Conservation (phyloP, 106 monocot species). For the Xerophyta viscosa region DNA sequence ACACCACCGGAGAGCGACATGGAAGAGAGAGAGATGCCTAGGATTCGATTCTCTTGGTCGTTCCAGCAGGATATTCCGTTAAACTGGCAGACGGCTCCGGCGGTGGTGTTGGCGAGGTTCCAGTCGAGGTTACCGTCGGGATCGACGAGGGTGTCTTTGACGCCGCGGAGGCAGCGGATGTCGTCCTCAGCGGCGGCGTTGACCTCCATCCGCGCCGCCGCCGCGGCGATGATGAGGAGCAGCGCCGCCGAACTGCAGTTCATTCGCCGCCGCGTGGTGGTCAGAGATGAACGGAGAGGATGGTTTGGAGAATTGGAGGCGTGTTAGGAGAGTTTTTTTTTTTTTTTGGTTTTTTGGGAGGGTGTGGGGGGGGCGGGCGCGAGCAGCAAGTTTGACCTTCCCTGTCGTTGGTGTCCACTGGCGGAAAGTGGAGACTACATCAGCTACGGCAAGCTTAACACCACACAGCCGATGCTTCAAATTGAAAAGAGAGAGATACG, state of each 20-base stretch:
- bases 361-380: no score
- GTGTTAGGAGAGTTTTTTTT: no score
- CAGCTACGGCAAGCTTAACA: no score
- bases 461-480: no score
- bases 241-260: background rate
- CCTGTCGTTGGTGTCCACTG: no score
- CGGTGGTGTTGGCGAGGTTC: slow-evolving; percentile 26
- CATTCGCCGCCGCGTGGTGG: no score
- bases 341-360: no score
- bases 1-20: slow-evolving; percentile 43
- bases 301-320: no score
- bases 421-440: no score
- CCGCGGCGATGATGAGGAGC: background rate
- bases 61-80: slow-evolving; percentile 58
- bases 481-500: no score
- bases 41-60: slow-evolving; percentile 47
- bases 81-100: slow-evolving; percentile 33
- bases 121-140: slow-evolving; percentile 11
- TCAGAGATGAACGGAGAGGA: no score
- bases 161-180: slow-evolving; percentile 32
- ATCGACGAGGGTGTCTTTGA: slow-evolving; percentile 5
- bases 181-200: slow-evolving; percentile 23
- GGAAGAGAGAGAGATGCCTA: slow-evolving; percentile 23
- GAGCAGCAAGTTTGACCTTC: no score
- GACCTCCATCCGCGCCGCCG: background rate